These are phyloP conservation scores for Phaffomyces thermotolerans DNA, from an alignment of 805 yeast genomes.

Conservation along the genomic window DNA sequence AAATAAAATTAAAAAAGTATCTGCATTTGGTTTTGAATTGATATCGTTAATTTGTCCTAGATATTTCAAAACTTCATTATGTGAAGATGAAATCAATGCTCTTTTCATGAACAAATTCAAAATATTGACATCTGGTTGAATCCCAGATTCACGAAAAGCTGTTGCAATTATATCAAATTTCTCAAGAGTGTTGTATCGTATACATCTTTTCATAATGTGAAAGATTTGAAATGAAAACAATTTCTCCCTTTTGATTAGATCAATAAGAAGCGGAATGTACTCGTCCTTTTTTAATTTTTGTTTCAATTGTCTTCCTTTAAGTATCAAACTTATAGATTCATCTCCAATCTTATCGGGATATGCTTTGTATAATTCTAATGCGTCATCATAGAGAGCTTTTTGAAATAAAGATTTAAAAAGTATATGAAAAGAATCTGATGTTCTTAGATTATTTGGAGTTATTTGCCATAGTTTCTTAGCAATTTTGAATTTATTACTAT, in stretches of 20 bases:
- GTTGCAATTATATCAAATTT: constrained; percentile 1
- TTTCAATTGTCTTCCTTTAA: background rate
- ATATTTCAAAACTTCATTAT: background rate
- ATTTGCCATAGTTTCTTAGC: constrained; percentile 3
- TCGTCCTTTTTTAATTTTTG: background rate
- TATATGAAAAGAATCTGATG: background rate
- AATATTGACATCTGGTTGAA: background rate
- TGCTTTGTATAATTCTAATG: background rate
- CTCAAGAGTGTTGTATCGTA: background rate
- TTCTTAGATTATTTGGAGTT: constrained; percentile 1
- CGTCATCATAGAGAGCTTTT: background rate
- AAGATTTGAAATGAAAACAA: background rate
- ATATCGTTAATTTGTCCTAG: constrained; percentile 4
- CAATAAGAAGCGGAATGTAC: background rate
- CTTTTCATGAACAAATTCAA: constrained; percentile 3
- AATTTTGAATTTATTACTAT: background rate
- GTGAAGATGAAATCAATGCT: background rate
- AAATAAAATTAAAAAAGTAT: constrained; percentile 13
- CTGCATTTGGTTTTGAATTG: constrained; percentile 6
- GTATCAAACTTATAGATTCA: background rate
- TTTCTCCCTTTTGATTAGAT: background rate
- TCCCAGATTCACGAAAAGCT: background rate
- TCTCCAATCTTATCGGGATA: background rate
- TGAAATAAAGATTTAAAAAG: background rate
- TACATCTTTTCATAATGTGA: background rate